Percentiles rank a stretch among this genome's conserved stretches.
Conservation (phyloP, 2,329 filamentous ascomycete genomes). For the Penicillium sp. region DNA sequence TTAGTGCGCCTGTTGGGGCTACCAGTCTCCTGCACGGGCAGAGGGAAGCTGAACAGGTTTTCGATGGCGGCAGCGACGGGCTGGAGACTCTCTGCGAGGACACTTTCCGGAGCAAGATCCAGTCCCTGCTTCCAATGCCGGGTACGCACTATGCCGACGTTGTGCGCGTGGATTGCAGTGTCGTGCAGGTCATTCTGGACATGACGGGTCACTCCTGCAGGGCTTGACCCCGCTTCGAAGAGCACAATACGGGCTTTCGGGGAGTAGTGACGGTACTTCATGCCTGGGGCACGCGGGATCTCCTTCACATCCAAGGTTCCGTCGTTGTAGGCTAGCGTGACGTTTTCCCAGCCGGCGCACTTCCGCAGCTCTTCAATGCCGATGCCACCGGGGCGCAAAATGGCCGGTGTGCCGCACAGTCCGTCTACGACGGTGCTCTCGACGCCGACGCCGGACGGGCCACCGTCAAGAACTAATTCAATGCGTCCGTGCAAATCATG, state of each 20-base stretch:
- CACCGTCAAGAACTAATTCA: constrained; percentile 83
- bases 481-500: constrained; percentile 82
- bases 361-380: constrained; percentile 73
- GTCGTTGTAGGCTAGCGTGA: constrained; percentile 76
- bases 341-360: constrained; percentile 77
- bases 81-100: constrained; percentile 20
- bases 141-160: constrained; percentile 43
- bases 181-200: constrained; percentile 35
- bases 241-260: constrained; percentile 82
- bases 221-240: constrained; percentile 61
- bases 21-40: constrained; percentile 26
- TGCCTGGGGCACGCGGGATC: constrained; percentile 81
- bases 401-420: constrained; percentile 72
- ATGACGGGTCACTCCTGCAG: constrained; percentile 28
- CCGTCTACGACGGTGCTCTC: constrained; percentile 98
- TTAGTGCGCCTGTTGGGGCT: constrained; percentile 21
- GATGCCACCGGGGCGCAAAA: constrained; percentile 83
- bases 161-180: constrained; percentile 27
- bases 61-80: constrained; percentile 27
- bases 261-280: constrained; percentile 99
- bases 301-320: constrained; percentile 62
- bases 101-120: constrained; percentile 22
- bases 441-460: constrained; percentile 80
- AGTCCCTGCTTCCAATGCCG: constrained; percentile 36
- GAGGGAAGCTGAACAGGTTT: constrained; percentile 26